Evolutionary conservation across 2,329 filamentous ascomycete species (phyloP).

Genomic region (Atkinsonella texensis): DNA sequence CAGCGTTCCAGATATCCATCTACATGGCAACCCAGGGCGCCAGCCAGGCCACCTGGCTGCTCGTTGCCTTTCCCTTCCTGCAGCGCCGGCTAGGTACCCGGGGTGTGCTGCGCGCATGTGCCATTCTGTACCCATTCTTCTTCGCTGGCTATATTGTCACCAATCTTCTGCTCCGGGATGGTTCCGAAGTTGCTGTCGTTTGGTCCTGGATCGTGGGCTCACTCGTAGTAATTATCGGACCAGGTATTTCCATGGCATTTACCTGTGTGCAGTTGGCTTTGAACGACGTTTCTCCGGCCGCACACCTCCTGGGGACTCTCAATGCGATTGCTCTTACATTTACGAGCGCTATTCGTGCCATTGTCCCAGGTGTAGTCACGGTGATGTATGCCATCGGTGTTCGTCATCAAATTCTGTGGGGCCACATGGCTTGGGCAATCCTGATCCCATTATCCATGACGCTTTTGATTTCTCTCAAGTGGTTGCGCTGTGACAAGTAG

Average conservation of each 20-base stretch:
- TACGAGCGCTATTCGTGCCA: conserved; percentile 47
- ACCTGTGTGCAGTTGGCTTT: conserved; percentile 61
- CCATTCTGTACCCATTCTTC: conserved; percentile 47
- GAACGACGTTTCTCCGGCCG: conserved; percentile 60
- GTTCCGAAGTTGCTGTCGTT: conserved; percentile 20
- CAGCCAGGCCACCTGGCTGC: conserved; percentile 58
- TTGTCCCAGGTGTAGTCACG: conserved; percentile 54
- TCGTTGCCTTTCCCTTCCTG: conserved; percentile 56
- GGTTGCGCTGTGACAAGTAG: conserved; percentile 13
- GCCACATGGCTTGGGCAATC: conserved; percentile 36
- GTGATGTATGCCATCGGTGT: conserved; percentile 58
- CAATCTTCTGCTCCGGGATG: conserved; percentile 30
- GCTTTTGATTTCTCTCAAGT: conserved; percentile 14
- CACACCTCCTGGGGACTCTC: conserved; percentile 53
- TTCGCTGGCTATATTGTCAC: conserved; percentile 47
- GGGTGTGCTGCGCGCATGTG: conserved; percentile 47
- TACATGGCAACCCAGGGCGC: conserved; percentile 53
- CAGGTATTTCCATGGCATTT: conserved; percentile 56
- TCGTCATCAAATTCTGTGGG: conserved; percentile 45
- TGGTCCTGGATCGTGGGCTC: conserved; percentile 44
- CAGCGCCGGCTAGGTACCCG: conserved; percentile 57
- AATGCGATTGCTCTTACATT: conserved; percentile 52
- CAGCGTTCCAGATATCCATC: conserved; percentile 49
- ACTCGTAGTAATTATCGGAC: conserved; percentile 38
- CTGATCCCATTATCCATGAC: conserved; percentile 19